Conservation (phyloP, 164 flowering plant species). For the Chloranthus sessilifolius region DNA sequence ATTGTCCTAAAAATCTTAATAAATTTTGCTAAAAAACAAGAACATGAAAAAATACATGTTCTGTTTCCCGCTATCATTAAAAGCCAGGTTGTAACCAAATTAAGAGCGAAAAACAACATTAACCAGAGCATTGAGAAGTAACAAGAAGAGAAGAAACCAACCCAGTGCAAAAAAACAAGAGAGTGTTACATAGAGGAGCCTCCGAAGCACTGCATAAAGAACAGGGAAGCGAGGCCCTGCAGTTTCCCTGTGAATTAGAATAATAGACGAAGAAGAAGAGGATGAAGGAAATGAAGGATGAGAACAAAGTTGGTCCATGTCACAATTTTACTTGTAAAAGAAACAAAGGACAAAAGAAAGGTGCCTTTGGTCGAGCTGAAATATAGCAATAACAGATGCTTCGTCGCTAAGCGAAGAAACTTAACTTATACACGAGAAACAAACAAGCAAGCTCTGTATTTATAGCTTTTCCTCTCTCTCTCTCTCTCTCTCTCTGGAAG, state of each 20-base stretch:
- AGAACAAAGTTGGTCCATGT: constrained; percentile 45
- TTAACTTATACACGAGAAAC: too few species aligned
- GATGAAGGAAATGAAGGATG: constrained; percentile 22
- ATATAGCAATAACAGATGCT: constrained; percentile 16
- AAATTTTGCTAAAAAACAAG: neutral
- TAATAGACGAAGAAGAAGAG: constrained; percentile 18
- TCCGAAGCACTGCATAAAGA: constrained; percentile 57
- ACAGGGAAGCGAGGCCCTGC: constrained; percentile 35
- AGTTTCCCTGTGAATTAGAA: constrained; percentile 37
- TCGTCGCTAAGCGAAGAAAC: constrained; percentile 33
- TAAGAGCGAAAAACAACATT: neutral
- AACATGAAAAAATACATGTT: neutral
- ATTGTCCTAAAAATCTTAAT: neutral
- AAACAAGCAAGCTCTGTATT: too few species aligned
- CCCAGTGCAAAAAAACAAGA: constrained; percentile 82
- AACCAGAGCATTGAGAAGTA: neutral
- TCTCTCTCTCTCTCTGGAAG: too few species aligned
- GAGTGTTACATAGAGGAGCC: constrained; percentile 67
- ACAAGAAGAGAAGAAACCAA: constrained; percentile 18
- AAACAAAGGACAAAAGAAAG: neutral
- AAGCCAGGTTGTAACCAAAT: neutral
- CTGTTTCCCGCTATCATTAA: neutral
- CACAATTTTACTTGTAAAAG: neutral
- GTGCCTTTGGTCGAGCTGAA: neutral
- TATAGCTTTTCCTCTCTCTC: too few species aligned